phyloP scores from a whole-genome alignment of 2,329 filamentous ascomycete genomes.

The Teratosphaeria zuluensis region DNA sequence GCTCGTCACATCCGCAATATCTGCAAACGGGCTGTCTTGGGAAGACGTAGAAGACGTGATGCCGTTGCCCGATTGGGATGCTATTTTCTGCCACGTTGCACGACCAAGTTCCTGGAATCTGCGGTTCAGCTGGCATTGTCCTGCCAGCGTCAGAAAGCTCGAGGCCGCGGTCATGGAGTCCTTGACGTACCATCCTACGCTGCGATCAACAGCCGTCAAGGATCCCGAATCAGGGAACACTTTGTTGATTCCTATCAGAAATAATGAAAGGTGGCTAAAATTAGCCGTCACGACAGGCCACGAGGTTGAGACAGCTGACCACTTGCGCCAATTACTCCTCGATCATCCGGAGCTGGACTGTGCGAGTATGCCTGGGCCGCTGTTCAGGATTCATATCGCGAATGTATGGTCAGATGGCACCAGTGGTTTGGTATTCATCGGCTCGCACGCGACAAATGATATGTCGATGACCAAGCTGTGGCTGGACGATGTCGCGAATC shows the following conservation, averaged over 20 bases:
- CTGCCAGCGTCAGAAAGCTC: conserved; percentile 11
- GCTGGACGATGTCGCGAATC: conserved; percentile 22
- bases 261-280: conserved; percentile 17
- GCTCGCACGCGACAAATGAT: conserved; percentile 23
- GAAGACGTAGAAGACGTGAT: conserved; percentile 26
- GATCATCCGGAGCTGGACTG: conserved; percentile 21
- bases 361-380: conserved; percentile 19
- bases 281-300: conserved; percentile 21
- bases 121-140: conserved; percentile 21
- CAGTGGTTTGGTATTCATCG: conserved; percentile 21
- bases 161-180: conserved; percentile 20
- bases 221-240: conserved; percentile 14
- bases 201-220: conserved; percentile 21
- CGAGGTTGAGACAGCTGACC: conserved; percentile 21
- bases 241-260: conserved; percentile 19
- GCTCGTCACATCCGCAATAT: conserved; percentile 13
- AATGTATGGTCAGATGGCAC: conserved; percentile 17
- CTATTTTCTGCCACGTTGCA: conserved; percentile 21
- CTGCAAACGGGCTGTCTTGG: conserved; percentile 20
- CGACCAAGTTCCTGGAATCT: conserved; percentile 24
- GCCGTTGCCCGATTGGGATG: conserved; percentile 25
- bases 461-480: conserved; percentile 27
- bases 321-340: conserved; percentile 18
- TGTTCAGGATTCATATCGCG: conserved; percentile 22
- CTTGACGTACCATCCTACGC: conserved; percentile 20